These are phyloP conservation scores for Eucalyptus erythrocorys DNA, from an alignment of 345 rosid genomes.

Conservation along the genomic window DNA sequence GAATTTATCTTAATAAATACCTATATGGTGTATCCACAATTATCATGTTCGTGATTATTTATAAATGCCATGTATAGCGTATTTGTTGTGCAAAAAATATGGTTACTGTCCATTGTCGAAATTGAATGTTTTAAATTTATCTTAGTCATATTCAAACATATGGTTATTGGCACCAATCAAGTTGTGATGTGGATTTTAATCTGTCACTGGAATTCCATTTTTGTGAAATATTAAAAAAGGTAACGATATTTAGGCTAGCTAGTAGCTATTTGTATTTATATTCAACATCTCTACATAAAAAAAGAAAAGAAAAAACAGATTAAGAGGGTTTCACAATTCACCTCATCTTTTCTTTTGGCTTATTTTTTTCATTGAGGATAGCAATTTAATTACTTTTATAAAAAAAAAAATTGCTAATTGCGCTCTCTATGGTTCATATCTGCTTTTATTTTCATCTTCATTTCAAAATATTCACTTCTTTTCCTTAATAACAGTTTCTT, in stretches of 20 bases:
- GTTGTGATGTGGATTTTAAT: background rate
- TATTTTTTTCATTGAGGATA: background rate
- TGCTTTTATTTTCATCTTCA: background rate
- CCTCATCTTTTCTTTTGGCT: background rate
- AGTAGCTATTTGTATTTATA: background rate
- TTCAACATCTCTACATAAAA: background rate
- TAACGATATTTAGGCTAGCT: background rate
- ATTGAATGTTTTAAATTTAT: background rate
- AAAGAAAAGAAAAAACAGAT: too few relatives aligned
- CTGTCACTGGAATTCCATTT: background rate
- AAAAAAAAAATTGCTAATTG: background rate
- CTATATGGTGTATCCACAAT: background rate
- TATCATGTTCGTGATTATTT: background rate
- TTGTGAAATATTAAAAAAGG: background rate
- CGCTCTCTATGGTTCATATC: background rate
- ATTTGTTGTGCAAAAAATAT: background rate
- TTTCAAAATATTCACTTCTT: background rate
- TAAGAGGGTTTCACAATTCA: background rate
- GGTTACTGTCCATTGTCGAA: background rate
- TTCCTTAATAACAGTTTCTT: background rate
- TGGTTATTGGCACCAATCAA: background rate
- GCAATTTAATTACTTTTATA: background rate
- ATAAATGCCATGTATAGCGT: background rate
- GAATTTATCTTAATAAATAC: background rate
- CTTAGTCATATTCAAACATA: background rate